Evolutionary conservation across 345 rosid genomes (phyloP).

Genomic region (Streptanthus diversifolius): DNA sequence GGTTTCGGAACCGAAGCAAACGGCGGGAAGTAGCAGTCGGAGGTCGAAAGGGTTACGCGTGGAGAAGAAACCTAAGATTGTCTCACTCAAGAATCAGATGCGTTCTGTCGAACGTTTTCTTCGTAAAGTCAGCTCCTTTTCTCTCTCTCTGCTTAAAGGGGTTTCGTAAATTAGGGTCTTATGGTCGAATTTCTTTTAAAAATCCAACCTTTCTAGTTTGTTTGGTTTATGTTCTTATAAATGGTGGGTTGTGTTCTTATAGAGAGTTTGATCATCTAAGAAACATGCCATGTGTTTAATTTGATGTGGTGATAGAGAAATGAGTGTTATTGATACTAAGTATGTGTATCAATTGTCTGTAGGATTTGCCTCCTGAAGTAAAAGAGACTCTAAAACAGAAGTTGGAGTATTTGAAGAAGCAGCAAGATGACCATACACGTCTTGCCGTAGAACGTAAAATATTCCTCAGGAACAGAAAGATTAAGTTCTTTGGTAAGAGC

Average conservation of each 20-base stretch:
- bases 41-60: conserved; percentile 66
- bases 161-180: conserved; percentile 7
- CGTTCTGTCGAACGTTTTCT: conserved; percentile 96
- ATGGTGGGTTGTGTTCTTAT: too few species aligned
- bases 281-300: not conserved
- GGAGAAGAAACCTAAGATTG: conserved; percentile 77
- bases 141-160: not conserved
- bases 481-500: conserved; percentile 80
- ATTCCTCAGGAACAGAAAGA: conserved; percentile 84
- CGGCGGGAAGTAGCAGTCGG: conserved; percentile 47
- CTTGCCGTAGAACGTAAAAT: conserved; percentile 84
- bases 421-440: conserved; percentile 79
- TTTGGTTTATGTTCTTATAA: not conserved
- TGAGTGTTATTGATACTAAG: not conserved
- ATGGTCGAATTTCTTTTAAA: not conserved
- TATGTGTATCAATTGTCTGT: not conserved
- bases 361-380: conserved; percentile 74
- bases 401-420: conserved; percentile 73
- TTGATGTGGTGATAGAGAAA: not conserved
- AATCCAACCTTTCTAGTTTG: not conserved
- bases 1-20: conserved; percentile 53
- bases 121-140: conserved; percentile 60
- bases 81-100: conserved; percentile 86
- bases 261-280: not conserved
- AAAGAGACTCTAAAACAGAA: conserved; percentile 70